Conservation (phyloP, 1,139 yeast species). For the Yamadazyma kanchanaburiensis region DNA sequence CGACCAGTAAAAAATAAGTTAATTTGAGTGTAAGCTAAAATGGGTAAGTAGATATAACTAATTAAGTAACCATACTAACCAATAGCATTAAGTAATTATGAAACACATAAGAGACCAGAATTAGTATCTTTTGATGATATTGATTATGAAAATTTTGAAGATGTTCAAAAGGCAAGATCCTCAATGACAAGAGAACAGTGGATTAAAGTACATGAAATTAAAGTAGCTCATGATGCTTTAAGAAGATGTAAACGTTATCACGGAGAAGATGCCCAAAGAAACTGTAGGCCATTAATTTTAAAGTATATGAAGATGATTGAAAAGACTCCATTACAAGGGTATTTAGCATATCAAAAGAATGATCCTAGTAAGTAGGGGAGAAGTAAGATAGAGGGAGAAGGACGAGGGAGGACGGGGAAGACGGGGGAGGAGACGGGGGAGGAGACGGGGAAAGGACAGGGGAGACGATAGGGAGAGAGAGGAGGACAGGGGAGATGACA, state of each 20-base stretch:
- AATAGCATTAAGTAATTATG: constrained; percentile 36
- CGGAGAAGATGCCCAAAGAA: constrained; percentile 72
- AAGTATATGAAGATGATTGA: constrained; percentile 78
- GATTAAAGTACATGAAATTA: constrained; percentile 67
- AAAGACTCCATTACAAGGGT: constrained; percentile 64
- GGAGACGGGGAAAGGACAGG: too few relatives aligned
- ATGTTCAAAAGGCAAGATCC: constrained; percentile 70
- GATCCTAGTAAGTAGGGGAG: constrained; percentile 53
- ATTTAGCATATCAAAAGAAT: constrained; percentile 79
- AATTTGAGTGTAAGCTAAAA: constrained; percentile 8
- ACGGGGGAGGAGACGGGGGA: neutral
- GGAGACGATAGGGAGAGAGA: too few relatives aligned
- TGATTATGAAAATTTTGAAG: constrained; percentile 64
- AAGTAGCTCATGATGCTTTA: constrained; percentile 68
- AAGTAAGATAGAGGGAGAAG: neutral
- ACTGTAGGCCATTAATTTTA: constrained; percentile 60
- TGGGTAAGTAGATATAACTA: constrained; percentile 6
- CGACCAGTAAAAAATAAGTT: constrained; percentile 12
- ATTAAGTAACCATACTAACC: constrained; percentile 6
- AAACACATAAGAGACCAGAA: constrained; percentile 63
- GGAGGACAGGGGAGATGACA: too few relatives aligned
- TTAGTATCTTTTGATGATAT: constrained; percentile 82
- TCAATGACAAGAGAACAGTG: constrained; percentile 79
- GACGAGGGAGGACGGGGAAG: neutral
- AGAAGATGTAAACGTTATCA: constrained; percentile 76